These are phyloP conservation scores for Colletotrichum orchidophilum DNA, from an alignment of 2,329 filamentous ascomycete species.

Conservation along the genomic window DNA sequence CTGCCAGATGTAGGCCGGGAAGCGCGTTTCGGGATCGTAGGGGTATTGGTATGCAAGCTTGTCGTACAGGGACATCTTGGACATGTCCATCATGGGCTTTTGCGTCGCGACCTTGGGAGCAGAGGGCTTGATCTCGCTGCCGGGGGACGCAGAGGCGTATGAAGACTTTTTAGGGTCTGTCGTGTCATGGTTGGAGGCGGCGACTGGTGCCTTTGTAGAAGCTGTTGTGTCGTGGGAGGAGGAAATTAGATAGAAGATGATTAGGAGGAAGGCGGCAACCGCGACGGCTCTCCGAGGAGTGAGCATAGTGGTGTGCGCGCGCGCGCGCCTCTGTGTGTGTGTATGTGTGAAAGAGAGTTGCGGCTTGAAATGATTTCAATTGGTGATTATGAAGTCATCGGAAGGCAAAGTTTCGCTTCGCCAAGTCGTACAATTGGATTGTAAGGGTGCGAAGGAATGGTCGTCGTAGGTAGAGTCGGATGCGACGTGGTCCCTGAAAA, in stretches of 20 bases:
- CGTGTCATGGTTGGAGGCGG: constrained; percentile 34
- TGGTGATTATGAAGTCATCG: constrained; percentile 12
- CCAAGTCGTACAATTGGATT: constrained; percentile 3
- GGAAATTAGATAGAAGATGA: constrained; percentile 75
- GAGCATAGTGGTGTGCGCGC: too few relatives aligned
- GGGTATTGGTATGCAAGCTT: constrained; percentile 94
- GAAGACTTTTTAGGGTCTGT: constrained; percentile 4
- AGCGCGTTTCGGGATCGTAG: constrained; percentile 88
- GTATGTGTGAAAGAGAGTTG: constrained; percentile 7
- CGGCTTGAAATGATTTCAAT: not conserved
- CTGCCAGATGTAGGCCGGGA: constrained; percentile 99
- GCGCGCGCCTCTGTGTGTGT: too few relatives aligned
- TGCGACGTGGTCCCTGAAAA: constrained; percentile 9
- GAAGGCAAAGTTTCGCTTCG: not conserved
- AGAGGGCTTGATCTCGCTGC: constrained; percentile 10
- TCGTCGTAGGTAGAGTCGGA: constrained; percentile 12
- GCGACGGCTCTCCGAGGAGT: constrained; percentile 81
- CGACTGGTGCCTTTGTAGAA: constrained; percentile 37
- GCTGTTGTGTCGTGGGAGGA: constrained; percentile 59
- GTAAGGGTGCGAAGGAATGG: not conserved
- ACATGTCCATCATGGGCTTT: constrained; percentile 74
- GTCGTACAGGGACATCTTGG: constrained; percentile 75
- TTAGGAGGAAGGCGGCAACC: constrained; percentile 74
- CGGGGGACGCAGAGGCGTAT: not conserved
- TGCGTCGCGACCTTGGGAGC: constrained; percentile 56